Base-by-base conservation (phyloP, 2,329 filamentous ascomycete species). In the Pleurostoma richardsiae region DNA sequence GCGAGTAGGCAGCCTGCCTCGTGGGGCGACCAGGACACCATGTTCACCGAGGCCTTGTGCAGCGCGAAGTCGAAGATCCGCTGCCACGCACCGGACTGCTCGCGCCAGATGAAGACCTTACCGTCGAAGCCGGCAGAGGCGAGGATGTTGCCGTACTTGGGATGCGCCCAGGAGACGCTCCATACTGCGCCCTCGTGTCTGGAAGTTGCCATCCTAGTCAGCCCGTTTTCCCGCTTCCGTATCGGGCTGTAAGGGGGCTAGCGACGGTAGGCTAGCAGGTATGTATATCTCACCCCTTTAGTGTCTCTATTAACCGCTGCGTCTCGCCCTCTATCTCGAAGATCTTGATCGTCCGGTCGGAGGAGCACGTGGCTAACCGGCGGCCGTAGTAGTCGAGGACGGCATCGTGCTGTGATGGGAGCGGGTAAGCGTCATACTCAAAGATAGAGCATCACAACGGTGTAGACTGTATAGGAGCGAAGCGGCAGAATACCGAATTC, bases 291-390 rank as follows among this genome's bases (percentile, higher is more conserved):
- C 79, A 95, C 90, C 92, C 92, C 72, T 95, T 96, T 55, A 99
- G 75, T 29, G 94, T 99, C 73, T 97, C 92, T 31, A 89, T 81
- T 58, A 97, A 74, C 54, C 88, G 82, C 70, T 99, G 92, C 56
- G 86, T 81, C 59, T 97, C 91, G 61, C 90, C 90, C 62, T 97
- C 92, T 47, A 99, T 86, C 71, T 99, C 94, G 65, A 96, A 99
- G 64, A 99, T 97, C 76, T 97, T 97, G 76, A 99, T 95, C 42
- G 92, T 97, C 66, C 94, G 91, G 72, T 99, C 94, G 56, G 92
- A 96, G 33, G 91, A 96, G 71, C 94, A 97, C 56, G 94, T 99
- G 53, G 94, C 94, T 59, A 99, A 83, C 63, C 92, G 87, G 57
- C 94, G 85, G 63, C 94, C 94, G 70, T 97, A 99, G 77, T 97